These are phyloP conservation scores for Agaricus subrufescens DNA, from an alignment of 768 basidiomycete species.

Conservation along the genomic window DNA sequence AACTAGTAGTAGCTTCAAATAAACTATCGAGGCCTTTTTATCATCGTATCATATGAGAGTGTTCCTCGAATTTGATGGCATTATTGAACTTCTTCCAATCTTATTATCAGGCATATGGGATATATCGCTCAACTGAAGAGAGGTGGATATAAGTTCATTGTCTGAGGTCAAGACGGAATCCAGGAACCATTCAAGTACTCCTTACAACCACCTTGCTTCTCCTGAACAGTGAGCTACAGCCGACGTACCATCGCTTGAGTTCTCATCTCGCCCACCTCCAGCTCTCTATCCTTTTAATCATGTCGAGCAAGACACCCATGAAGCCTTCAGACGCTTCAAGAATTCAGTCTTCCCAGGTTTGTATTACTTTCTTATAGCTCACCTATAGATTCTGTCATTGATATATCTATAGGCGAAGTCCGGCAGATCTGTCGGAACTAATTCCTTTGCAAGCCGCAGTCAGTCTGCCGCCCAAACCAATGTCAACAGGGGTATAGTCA, in stretches of 20 bases:
- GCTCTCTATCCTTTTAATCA: not conserved
- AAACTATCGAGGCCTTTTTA: not conserved
- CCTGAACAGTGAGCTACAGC: not conserved
- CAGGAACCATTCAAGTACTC: not conserved
- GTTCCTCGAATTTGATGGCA: not conserved
- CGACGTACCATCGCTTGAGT: not conserved
- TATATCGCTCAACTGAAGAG: not conserved
- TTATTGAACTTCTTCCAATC: not conserved
- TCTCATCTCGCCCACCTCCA: not conserved
- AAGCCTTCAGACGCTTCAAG: conserved; percentile 1
- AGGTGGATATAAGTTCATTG: not conserved
- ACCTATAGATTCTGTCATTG: not conserved
- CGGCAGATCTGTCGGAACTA: not conserved
- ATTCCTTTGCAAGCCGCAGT: not conserved
- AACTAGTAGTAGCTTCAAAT: not conserved
- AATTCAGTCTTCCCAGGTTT: conserved; percentile 8
- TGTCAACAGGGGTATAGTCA: not conserved
- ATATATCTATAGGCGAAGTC: not conserved
- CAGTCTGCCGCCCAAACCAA: conserved; percentile 1
- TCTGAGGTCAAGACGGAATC: not conserved
- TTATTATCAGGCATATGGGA: not conserved
- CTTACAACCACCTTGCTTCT: not conserved
- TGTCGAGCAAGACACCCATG: conserved; percentile 2
- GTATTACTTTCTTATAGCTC: not conserved
- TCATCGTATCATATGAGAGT: not conserved